Conservation (phyloP, 2,329 filamentous ascomycete genomes). For the Aspergillus sergii region DNA sequence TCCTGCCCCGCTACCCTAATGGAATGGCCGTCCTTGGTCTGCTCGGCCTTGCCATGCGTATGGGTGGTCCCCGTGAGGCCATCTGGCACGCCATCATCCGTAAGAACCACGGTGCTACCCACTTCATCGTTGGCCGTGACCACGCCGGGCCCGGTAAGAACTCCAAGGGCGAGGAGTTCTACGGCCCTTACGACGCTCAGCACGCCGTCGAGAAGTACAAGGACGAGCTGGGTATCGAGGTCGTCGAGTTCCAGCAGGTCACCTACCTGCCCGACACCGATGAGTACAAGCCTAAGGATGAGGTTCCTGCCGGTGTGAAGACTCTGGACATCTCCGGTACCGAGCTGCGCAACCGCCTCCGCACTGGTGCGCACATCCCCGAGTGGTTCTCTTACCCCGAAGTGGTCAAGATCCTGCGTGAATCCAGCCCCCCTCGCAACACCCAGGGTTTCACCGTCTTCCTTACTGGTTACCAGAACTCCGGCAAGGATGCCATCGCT, state of each 20-base stretch:
- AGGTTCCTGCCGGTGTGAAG: conserved; percentile 80
- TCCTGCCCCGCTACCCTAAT: conserved; percentile 95
- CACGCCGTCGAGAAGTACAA: conserved; percentile 94
- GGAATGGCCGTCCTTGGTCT: conserved; percentile 98
- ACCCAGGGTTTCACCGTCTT: conserved; percentile 98
- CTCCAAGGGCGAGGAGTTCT: conserved; percentile 94
- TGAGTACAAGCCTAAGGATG: conserved; percentile 91
- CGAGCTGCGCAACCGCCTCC: conserved; percentile 88
- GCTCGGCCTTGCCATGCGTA: conserved; percentile 94
- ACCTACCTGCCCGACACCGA: conserved; percentile 97
- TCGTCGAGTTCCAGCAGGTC: conserved; percentile 99
- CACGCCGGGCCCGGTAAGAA: conserved; percentile 98
- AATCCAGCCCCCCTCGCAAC: conserved; percentile 89
- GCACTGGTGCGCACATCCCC: conserved; percentile 90
- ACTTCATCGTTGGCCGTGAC: conserved; percentile 99
- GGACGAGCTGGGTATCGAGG: conserved; percentile 95
- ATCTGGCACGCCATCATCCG: conserved; percentile 99
- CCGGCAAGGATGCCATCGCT: conserved; percentile 94
- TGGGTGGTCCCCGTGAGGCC: conserved; percentile 96
- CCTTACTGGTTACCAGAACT: conserved; percentile 95
- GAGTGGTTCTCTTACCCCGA: conserved; percentile 99
- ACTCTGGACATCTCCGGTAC: conserved; percentile 86
- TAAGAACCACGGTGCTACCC: conserved; percentile 98
- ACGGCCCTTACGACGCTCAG: conserved; percentile 97
- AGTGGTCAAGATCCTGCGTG: conserved; percentile 92